phyloP scores from a whole-genome alignment of 192 early-diverging fungal species.

The Coemansia sp. region DNA sequence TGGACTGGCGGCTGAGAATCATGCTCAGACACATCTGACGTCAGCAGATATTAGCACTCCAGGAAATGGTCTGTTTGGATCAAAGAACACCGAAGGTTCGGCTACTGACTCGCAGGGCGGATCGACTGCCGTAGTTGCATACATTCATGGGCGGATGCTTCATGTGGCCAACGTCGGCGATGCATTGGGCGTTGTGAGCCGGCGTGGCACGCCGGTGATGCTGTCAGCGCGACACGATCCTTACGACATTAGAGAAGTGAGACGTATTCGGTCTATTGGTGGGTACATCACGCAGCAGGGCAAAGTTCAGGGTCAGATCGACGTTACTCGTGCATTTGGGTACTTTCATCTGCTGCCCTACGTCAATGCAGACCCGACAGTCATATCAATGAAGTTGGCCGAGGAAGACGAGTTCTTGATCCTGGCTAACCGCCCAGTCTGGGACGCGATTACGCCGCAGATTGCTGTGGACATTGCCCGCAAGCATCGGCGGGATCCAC shows the following conservation, averaged over 20 bases:
- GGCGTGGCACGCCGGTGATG: conserved; percentile 65
- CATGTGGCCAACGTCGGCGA: conserved; percentile 89
- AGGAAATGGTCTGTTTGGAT: conserved; percentile 26
- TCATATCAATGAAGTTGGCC: conserved; percentile 67
- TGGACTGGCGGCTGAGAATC: neutral
- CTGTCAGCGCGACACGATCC: conserved; percentile 74
- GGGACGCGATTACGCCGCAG: conserved; percentile 77
- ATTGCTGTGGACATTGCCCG: conserved; percentile 84
- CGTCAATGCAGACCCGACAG: conserved; percentile 83
- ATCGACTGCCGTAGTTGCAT: conserved; percentile 78
- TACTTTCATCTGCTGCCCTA: conserved; percentile 80
- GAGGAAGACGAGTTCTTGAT: conserved; percentile 82
- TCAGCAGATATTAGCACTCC: conserved; percentile 31
- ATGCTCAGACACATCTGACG: neutral
- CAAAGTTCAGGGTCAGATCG: conserved; percentile 70
- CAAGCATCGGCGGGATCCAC: conserved; percentile 70
- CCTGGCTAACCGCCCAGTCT: conserved; percentile 70
- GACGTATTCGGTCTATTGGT: conserved; percentile 75
- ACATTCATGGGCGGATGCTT: conserved; percentile 71
- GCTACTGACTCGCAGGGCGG: conserved; percentile 59
- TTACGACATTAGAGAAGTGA: conserved; percentile 65
- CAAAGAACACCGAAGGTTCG: conserved; percentile 20
- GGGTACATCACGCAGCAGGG: conserved; percentile 76
- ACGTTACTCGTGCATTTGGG: conserved; percentile 80
- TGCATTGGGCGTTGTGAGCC: conserved; percentile 74